These are phyloP conservation scores for Clavispora fructus DNA, from an alignment of 805 yeast species.

Conservation along the genomic window DNA sequence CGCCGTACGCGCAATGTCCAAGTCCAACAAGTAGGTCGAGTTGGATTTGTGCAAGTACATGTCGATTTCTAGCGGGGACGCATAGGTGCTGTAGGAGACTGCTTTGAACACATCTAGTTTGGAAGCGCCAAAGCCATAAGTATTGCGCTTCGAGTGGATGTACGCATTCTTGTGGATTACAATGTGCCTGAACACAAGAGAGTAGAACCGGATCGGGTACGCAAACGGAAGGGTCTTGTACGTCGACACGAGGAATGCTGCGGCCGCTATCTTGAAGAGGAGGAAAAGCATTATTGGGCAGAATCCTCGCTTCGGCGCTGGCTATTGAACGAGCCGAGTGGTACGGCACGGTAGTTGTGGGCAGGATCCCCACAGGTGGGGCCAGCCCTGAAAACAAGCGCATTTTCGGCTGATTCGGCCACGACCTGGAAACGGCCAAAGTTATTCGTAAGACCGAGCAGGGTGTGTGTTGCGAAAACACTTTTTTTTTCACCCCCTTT, in stretches of 20 bases:
- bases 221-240: conserved; percentile 66
- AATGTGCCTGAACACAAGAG: conserved; percentile 37
- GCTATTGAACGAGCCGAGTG: neutral
- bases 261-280: neutral
- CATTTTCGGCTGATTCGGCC: too few species aligned
- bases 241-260: conserved; percentile 27
- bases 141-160: conserved; percentile 21
- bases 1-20: conserved; percentile 73
- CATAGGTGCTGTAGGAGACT: conserved; percentile 44
- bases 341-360: neutral
- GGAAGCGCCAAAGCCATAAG: conserved; percentile 26
- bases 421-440: too few species aligned
- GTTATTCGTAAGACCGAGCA: too few species aligned
- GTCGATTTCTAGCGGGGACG: conserved; percentile 78
- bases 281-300: neutral
- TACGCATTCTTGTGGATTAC: conserved; percentile 28
- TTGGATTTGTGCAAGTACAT: conserved; percentile 84
- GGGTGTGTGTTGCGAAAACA: too few species aligned
- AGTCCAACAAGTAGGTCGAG: conserved; percentile 75
- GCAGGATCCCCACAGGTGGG: too few species aligned
- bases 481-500: too few species aligned
- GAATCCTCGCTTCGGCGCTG: neutral
- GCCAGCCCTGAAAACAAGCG: too few species aligned
- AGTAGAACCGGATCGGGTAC: conserved; percentile 60
- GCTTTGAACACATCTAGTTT: conserved; percentile 38